These are phyloP conservation scores for Trichoderma pleuroti DNA, from an alignment of 2,329 filamentous ascomycete genomes.

Conservation along the genomic window DNA sequence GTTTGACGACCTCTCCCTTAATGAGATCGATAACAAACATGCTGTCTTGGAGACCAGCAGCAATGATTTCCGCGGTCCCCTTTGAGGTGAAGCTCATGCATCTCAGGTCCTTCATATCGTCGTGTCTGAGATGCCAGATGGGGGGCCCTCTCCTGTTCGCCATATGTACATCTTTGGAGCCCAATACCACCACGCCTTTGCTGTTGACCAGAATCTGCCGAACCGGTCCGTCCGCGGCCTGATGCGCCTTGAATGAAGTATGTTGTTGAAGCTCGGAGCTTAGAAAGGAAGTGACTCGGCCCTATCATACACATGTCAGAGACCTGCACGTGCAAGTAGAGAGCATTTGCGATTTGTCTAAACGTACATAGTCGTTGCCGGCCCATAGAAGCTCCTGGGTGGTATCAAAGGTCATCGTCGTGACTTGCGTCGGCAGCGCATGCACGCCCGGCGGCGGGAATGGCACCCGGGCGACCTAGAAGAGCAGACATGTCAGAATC, in stretches of 20 bases:
- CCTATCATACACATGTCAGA: conserved; percentile 51
- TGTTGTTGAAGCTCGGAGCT: conserved; percentile 82
- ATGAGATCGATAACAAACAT: conserved; percentile 75
- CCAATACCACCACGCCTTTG: conserved; percentile 82
- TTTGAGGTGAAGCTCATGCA: conserved; percentile 97
- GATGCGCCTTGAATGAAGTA: conserved; percentile 82
- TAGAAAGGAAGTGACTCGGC: conserved; percentile 84
- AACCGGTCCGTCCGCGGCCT: conserved; percentile 69
- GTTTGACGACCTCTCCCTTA: conserved; percentile 69
- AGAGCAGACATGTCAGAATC: conserved; percentile 17
- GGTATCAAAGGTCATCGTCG: conserved; percentile 84
- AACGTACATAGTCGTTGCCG: conserved; percentile 79
- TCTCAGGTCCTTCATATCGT: conserved; percentile 78
- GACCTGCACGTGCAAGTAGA: background rate
- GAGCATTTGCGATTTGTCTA: background rate
- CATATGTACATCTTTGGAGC: conserved; percentile 81
- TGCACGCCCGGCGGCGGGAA: conserved; percentile 74
- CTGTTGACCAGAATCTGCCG: conserved; percentile 90
- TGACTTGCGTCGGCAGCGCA: conserved; percentile 66
- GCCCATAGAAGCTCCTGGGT: conserved; percentile 88
- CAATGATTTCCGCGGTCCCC: conserved; percentile 76
- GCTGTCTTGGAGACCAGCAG: conserved; percentile 78
- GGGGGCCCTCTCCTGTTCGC: conserved; percentile 76
- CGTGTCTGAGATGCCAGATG: conserved; percentile 79
- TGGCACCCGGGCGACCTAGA: conserved; percentile 73